A percentile compares a stretch with the other conserved stretches of the same genome.
phyloP scores from a whole-genome alignment of 805 yeast species.

The Wickerhamomyces ciferrii region DNA sequence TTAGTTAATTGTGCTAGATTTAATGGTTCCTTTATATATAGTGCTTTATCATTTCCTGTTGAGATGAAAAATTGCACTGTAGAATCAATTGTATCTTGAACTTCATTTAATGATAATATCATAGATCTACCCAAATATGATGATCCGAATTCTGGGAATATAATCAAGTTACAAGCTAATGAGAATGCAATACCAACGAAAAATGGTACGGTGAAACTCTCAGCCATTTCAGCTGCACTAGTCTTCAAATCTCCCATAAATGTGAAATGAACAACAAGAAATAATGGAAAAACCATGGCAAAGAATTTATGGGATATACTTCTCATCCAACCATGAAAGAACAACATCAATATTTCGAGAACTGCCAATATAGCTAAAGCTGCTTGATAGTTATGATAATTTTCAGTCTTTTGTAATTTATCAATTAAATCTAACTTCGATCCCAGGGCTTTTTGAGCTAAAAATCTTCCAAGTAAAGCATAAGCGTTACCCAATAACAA shows the following conservation, averaged over 20 bases:
- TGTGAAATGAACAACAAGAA: conserved; percentile 44
- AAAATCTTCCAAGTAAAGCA: conserved; percentile 33
- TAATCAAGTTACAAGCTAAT: conserved; percentile 33
- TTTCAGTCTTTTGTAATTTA: conserved; percentile 20
- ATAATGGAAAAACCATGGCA: conserved; percentile 41
- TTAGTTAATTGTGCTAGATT: conserved; percentile 28
- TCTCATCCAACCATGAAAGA: conserved; percentile 45
- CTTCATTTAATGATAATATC: conserved; percentile 31
- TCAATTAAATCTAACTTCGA: conserved; percentile 24
- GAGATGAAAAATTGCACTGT: conserved; percentile 34
- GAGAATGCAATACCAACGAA: conserved; percentile 40
- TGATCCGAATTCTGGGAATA: conserved; percentile 50
- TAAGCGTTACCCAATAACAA: conserved; percentile 36
- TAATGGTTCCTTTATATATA: conserved; percentile 18
- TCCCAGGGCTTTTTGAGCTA: conserved; percentile 34
- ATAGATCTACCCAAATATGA: conserved; percentile 40
- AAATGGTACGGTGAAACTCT: conserved; percentile 37
- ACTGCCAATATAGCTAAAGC: conserved; percentile 40
- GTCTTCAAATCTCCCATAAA: conserved; percentile 31
- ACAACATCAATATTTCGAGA: conserved; percentile 39
- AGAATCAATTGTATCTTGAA: conserved; percentile 32
- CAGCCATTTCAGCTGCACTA: conserved; percentile 26
- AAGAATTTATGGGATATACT: conserved; percentile 40
- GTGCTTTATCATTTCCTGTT: conserved; percentile 10
- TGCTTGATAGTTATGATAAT: conserved; percentile 28